Evolutionary conservation across 805 yeast genomes (phyloP).

Genomic region (Wickerhamomyces subpelliculosus): DNA sequence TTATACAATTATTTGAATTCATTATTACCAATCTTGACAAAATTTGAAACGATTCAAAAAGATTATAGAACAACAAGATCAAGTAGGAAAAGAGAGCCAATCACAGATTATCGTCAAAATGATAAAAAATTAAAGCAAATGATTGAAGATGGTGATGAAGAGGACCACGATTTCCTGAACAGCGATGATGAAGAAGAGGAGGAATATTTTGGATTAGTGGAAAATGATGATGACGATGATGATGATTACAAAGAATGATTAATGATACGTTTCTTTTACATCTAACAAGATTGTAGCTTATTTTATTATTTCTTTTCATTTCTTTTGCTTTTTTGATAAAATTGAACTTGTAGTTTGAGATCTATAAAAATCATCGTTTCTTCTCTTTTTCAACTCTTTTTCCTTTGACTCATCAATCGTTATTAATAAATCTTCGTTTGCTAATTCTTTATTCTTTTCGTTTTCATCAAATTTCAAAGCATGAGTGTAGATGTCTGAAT

Average conservation of each 20-base stretch:
- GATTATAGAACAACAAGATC: slow-evolving; percentile 9
- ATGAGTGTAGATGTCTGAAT: slow-evolving; percentile 11
- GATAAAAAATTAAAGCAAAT: slow-evolving; percentile 2
- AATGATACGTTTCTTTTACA: too few relatives aligned
- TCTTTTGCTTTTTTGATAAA: slow-evolving; percentile 4
- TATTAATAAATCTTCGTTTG: slow-evolving; percentile 13
- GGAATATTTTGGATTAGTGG: slow-evolving; percentile 4
- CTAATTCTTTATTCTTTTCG: slow-evolving; percentile 6
- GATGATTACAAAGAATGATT: slow-evolving; percentile 3
- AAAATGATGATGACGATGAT: slow-evolving; percentile 3
- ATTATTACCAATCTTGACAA: slow-evolving; percentile 9
- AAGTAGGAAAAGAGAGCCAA: too few relatives aligned
- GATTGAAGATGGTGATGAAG: slow-evolving; percentile 8
- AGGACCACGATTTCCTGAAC: slow-evolving; percentile 5
- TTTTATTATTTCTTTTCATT: too few relatives aligned
- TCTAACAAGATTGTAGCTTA: too few relatives aligned
- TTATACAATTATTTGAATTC: slow-evolving; percentile 9
- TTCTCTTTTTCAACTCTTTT: slow-evolving; percentile 3
- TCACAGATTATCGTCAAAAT: too few relatives aligned
- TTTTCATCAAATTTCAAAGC: slow-evolving; percentile 12
- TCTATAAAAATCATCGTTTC: slow-evolving; percentile 8
- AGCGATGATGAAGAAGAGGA: slow-evolving; percentile 9
- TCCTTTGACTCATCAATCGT: slow-evolving; percentile 10
- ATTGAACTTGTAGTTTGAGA: slow-evolving; percentile 1
- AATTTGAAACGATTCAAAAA: slow-evolving; percentile 10